Base-by-base conservation (phyloP, 169 alveolate species). In the Cystoisospora suis region DNA sequence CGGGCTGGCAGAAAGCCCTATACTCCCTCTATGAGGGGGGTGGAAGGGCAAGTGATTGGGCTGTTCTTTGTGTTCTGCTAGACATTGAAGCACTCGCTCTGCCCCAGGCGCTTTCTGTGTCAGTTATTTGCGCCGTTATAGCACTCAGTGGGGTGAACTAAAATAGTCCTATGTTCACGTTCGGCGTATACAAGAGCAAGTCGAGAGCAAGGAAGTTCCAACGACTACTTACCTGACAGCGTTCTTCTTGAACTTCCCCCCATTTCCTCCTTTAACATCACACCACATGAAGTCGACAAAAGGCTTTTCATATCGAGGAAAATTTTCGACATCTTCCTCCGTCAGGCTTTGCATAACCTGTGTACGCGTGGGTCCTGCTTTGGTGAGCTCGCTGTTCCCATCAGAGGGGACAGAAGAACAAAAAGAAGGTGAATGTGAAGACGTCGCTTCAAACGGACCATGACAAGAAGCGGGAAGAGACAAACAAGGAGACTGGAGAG, bases 201-300 rank as follows among this genome's bases (percentile, higher is more conserved):
- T n/a, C n/a, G n/a, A n/a, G n/a, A n/a, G n/a, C n/a, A n/a, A n/a
- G n/a, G n/a, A n/a, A n/a, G n/a, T n/a, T n/a, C n/a, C n/a, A n/a
- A n/a, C n/a, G n/a, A n/a, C n/a, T 42, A 23, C 93, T 77, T 47
- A 89, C 93, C 94, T 32, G 79, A 75, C 58, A 2, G 91, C 80
- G 2, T 80, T 75, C 27, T 45, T 38, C 47, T 70, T 65, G n/a
- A 86, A 89, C 38, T 80, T 47, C 15, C 94, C 94, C 15, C 94
- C 94, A 32, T 70, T 44, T 9, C 94, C 94, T 56, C 86, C 89
- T 45, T 85, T 65, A 32, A 59, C 91, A 36, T 45, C 59, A 42
- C 80, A 61, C 94, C 94, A 91, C 89, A 91, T n/a, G 44, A 59
- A 77, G 32, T 91, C 94, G 15, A 87, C 87, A 32, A 91, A 91